Evolutionary conservation across 176 grass and related monocot genomes (phyloP).

Genomic region (Bolboschoenus planiculmis): DNA sequence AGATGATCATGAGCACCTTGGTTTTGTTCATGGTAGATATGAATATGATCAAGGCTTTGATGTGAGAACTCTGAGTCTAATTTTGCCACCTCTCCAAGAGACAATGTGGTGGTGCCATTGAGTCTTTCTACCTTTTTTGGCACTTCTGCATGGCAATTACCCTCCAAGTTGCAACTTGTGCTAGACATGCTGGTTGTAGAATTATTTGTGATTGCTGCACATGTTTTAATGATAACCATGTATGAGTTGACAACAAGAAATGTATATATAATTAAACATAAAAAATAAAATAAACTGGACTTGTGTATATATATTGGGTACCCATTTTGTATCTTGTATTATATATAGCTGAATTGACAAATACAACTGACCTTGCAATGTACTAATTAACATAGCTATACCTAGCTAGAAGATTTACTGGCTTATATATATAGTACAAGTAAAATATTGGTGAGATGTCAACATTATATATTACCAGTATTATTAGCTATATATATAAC

Average conservation of each 20-base stretch:
- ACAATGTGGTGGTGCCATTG: background rate
- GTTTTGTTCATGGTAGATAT: constrained; percentile 9
- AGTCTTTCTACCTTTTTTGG: background rate
- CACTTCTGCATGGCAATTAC: background rate
- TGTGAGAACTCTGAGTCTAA: constrained; percentile 7
- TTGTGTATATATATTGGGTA: background rate
- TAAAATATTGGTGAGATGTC: background rate
- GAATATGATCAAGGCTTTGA: constrained; percentile 17
- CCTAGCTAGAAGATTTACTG: background rate
- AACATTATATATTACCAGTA: background rate
- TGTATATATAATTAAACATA: background rate
- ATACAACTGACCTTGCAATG: background rate
- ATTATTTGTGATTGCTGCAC: constrained; percentile 23
- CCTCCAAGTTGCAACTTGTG: constrained; percentile 16
- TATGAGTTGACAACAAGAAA: background rate
- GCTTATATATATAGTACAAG: background rate
- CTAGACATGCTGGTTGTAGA: constrained; percentile 26
- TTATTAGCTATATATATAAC: background rate
- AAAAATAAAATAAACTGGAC: background rate
- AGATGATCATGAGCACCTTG: constrained; percentile 10
- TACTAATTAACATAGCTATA: background rate
- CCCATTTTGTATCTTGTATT: background rate
- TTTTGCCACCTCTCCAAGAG: constrained; percentile 18
- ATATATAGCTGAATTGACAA: background rate
- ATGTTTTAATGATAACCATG: background rate